A percentile compares a stretch with the other conserved stretches of the same genome.
phyloP scores from a whole-genome alignment of 352 stramenopile species.

The Pythium folliculosum region DNA sequence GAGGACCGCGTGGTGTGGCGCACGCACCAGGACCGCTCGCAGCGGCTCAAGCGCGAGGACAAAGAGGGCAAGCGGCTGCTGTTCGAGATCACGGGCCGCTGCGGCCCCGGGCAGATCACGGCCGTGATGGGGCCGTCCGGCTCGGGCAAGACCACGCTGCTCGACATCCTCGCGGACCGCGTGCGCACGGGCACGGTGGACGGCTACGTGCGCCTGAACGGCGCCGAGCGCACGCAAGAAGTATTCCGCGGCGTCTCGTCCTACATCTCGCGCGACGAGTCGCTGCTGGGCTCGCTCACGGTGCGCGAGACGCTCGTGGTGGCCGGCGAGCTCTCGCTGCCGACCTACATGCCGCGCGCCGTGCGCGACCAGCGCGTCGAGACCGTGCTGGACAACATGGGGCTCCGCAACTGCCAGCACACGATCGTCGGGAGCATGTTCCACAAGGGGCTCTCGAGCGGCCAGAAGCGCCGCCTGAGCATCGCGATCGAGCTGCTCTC shows the following conservation, averaged over 20 bases:
- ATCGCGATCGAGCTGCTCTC: slow-evolving; percentile 94
- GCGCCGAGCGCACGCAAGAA: slow-evolving; percentile 24
- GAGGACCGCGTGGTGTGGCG: slow-evolving; percentile 26
- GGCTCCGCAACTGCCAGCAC: slow-evolving; percentile 48
- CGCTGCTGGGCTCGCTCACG: slow-evolving; percentile 64
- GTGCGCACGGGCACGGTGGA: slow-evolving; percentile 46
- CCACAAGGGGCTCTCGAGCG: slow-evolving; percentile 80
- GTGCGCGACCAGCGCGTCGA: slow-evolving; percentile 43
- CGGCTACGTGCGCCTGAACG: slow-evolving; percentile 51
- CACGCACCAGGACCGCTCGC: slow-evolving; percentile 7
- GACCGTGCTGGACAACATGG: slow-evolving; percentile 62
- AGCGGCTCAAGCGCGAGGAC: slow-evolving; percentile 13
- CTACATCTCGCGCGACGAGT: slow-evolving; percentile 51
- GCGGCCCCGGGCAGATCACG: slow-evolving; percentile 37
- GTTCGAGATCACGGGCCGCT: slow-evolving; percentile 40
- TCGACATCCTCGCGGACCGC: slow-evolving; percentile 57
- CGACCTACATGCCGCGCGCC: slow-evolving; percentile 30
- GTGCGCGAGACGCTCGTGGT: slow-evolving; percentile 69
- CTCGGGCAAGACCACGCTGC: slow-evolving; percentile 41
- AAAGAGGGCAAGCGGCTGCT: slow-evolving; percentile 33
- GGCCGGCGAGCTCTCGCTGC: slow-evolving; percentile 59
- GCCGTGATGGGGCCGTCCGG: slow-evolving; percentile 46
- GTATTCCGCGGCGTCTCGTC: slow-evolving; percentile 29
- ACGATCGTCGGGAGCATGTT: slow-evolving; percentile 85
- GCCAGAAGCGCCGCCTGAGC: slow-evolving; percentile 90